These are phyloP conservation scores for Monosporozyma servazzii DNA, from an alignment of 805 yeast species.

Conservation along the genomic window DNA sequence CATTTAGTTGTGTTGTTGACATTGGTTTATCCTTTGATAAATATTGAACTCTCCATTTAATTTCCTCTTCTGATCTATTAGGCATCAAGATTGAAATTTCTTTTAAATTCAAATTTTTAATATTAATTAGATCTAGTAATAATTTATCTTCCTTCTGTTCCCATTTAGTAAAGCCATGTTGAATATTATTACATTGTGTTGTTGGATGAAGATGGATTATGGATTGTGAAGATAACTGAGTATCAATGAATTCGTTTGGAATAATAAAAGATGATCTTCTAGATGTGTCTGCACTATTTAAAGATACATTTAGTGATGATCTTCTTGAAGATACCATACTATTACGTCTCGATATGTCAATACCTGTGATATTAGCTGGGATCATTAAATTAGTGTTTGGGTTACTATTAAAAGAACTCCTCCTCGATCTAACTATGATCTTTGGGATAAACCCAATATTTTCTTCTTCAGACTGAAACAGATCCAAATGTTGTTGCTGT, in stretches of 20 bases:
- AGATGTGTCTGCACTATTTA: slow-evolving; percentile 14
- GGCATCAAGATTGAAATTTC: slow-evolving; percentile 69
- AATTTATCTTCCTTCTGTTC: slow-evolving; percentile 62
- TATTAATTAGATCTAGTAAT: slow-evolving; percentile 42
- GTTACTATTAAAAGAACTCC: slow-evolving; percentile 21
- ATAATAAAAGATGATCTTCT: slow-evolving; percentile 22
- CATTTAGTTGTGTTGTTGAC: not conserved
- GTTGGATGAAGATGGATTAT: not conserved
- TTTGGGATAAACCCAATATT: slow-evolving; percentile 30
- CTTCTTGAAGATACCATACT: slow-evolving; percentile 15
- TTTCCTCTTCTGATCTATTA: slow-evolving; percentile 62
- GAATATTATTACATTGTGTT: not conserved
- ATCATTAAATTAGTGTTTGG: not conserved
- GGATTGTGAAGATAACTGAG: not conserved
- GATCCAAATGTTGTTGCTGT: not conserved
- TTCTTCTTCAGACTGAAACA: slow-evolving; percentile 19
- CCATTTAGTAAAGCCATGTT: slow-evolving; percentile 30
- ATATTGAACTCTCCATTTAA: slow-evolving; percentile 44
- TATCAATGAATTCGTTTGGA: slow-evolving; percentile 5
- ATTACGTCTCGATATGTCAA: not conserved
- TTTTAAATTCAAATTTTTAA: slow-evolving; percentile 51
- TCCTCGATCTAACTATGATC: slow-evolving; percentile 28
- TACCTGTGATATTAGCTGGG: not conserved
- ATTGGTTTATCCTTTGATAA: slow-evolving; percentile 22
- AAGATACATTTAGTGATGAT: slow-evolving; percentile 24